A percentile compares a stretch with the other conserved stretches of the same genome.
Evolutionary conservation across 2,329 filamentous ascomycete genomes (phyloP).

Genomic region (Alternaria sp.): DNA sequence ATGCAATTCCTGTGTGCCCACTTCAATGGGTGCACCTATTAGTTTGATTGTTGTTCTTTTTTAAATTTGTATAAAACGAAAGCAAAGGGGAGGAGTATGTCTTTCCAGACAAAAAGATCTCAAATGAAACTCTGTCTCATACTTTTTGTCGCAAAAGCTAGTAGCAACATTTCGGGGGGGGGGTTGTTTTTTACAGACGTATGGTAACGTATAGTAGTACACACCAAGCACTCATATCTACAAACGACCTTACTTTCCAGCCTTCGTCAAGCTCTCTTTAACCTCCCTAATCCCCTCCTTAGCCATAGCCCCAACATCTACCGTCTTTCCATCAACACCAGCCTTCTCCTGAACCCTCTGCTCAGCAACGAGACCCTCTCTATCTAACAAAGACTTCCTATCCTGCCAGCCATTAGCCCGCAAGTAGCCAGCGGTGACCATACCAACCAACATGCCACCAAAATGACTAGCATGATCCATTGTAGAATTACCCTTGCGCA

Average conservation of each 20-base stretch:
- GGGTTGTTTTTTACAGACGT: no score
- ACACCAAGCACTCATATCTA: no score
- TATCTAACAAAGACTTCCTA: constrained; percentile 11
- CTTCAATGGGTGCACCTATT: no score
- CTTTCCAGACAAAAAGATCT: no score
- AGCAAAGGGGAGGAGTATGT: no score
- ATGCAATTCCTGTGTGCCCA: no score
- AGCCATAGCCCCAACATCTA: constrained; percentile 36
- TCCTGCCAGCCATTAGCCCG: constrained; percentile 36
- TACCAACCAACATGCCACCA: constrained; percentile 43
- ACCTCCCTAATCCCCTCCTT: constrained; percentile 41
- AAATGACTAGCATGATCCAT: constrained; percentile 52
- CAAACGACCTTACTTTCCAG: constrained; percentile 6
- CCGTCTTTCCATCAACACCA: constrained; percentile 28
- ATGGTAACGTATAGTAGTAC: no score
- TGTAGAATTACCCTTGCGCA: constrained; percentile 16
- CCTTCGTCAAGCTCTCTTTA: constrained; percentile 45
- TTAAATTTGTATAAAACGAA: no score
- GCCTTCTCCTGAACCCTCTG: constrained; percentile 24
- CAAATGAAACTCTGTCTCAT: no score
- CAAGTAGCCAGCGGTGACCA: constrained; percentile 40
- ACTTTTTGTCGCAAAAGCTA: no score
- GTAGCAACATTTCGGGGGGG: no score
- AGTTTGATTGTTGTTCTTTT: no score
- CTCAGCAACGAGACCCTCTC: not conserved